These are phyloP conservation scores for Bombardia bombarda DNA, from an alignment of 495 filamentous ascomycete genomes.

Conservation along the genomic window DNA sequence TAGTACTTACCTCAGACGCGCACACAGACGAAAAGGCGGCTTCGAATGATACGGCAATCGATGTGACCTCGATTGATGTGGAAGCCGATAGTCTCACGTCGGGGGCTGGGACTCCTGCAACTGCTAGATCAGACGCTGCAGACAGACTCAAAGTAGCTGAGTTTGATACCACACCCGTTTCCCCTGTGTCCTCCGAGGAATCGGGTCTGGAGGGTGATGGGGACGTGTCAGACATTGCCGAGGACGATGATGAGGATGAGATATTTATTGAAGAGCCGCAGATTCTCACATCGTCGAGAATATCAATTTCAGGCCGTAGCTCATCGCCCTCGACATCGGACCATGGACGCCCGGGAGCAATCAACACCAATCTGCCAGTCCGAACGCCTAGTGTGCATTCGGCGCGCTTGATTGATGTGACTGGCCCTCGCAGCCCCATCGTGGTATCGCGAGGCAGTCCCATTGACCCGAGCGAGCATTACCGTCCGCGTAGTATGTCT, in stretches of 20 bases:
- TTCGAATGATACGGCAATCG: background rate
- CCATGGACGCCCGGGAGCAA: conserved; percentile 25
- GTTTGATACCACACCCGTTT: background rate
- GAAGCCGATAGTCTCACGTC: background rate
- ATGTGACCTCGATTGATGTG: background rate
- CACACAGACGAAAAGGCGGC: background rate
- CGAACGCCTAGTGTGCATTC: conserved; percentile 45
- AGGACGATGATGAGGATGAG: conserved; percentile 31
- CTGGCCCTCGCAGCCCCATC: conserved; percentile 36
- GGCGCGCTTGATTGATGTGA: conserved; percentile 46
- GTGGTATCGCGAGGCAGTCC: conserved; percentile 34
- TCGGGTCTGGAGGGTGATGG: background rate
- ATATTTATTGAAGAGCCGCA: conserved; percentile 43
- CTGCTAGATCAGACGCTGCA: background rate
- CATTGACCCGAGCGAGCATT: conserved; percentile 29
- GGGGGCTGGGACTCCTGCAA: background rate
- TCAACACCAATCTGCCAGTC: conserved; percentile 30
- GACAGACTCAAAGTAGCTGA: background rate
- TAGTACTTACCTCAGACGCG: background rate
- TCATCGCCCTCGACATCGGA: conserved; percentile 34
- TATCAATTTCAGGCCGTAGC: conserved; percentile 43
- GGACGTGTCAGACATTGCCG: background rate
- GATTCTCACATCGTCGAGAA: conserved; percentile 45
- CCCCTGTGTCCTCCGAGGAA: background rate
- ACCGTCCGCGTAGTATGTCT: conserved; percentile 23